A percentile compares a stretch with the other conserved stretches of the same genome.
phyloP scores from a whole-genome alignment of 331 rosid genomes.

The Stylosanthes scabra region DNA sequence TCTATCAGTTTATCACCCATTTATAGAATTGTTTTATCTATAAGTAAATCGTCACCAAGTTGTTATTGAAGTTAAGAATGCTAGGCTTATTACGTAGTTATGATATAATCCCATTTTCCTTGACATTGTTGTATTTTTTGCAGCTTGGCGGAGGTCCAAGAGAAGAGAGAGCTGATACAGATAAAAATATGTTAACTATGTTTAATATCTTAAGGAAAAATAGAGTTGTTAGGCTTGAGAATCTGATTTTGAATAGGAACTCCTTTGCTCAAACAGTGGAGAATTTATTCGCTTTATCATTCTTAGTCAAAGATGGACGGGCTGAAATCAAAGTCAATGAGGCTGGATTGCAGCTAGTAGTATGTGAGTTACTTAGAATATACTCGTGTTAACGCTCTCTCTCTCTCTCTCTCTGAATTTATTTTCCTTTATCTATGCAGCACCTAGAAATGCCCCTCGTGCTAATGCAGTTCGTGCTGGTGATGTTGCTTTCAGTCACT shows the following conservation, averaged over 20 bases:
- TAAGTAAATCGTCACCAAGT: neutral
- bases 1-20: constrained; percentile 22
- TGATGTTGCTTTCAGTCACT: constrained; percentile 51
- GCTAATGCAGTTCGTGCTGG: constrained; percentile 42
- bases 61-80: constrained; percentile 6
- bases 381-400: constrained; percentile 5
- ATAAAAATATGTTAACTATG: constrained; percentile 52
- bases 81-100: neutral
- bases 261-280: constrained; percentile 63
- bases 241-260: constrained; percentile 56
- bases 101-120: neutral
- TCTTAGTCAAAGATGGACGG: constrained; percentile 61
- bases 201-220: constrained; percentile 54
- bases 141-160: constrained; percentile 39
- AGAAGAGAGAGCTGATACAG: constrained; percentile 48
- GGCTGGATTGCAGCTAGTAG: constrained; percentile 53
- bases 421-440: constrained; percentile 37
- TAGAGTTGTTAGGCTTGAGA: constrained; percentile 50
- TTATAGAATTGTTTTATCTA: neutral
- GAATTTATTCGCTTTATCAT: constrained; percentile 60
- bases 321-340: constrained; percentile 53
- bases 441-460: constrained; percentile 62
- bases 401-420: neutral
- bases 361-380: constrained; percentile 48
- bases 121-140: constrained; percentile 14